phyloP scores from a whole-genome alignment of 257 asterid species.

The Nicotiana benthamiana region DNA sequence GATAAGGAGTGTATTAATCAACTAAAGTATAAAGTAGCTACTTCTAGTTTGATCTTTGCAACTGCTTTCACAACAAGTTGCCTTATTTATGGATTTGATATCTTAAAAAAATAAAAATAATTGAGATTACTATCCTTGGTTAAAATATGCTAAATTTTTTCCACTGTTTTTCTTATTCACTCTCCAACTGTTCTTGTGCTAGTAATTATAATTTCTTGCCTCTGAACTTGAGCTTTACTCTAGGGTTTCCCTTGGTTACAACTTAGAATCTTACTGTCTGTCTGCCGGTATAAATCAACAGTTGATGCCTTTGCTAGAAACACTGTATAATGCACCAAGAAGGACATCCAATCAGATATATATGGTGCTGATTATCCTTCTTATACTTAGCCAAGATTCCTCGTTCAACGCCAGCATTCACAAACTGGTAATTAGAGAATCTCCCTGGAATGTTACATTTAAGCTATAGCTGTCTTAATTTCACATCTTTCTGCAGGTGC shows the following conservation, averaged over 20 bases:
- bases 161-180: conserved; percentile 8
- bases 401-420: conserved; percentile 83
- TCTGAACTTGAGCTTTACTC: background rate
- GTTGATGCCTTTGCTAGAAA: conserved; percentile 95
- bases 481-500: conserved; percentile 39
- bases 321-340: conserved; percentile 75
- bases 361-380: conserved; percentile 85
- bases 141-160: background rate
- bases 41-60: background rate
- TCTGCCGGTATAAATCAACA: conserved; percentile 31
- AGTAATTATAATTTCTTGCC: background rate
- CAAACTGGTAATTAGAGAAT: conserved; percentile 51
- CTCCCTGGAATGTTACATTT: conserved; percentile 3
- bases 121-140: background rate
- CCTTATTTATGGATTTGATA: background rate
- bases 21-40: background rate
- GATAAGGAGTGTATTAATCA: background rate
- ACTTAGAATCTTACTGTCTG: conserved; percentile 11
- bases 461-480: conserved; percentile 10
- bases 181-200: background rate
- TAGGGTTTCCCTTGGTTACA: background rate
- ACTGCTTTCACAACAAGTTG: background rate
- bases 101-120: background rate
- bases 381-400: conserved; percentile 92
- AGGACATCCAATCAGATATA: conserved; percentile 86